Evolutionary conservation across 176 grass and related monocot genomes (phyloP), one percentile per base, ranked within the genome.

Genomic region (Triticum aestivum): DNA sequence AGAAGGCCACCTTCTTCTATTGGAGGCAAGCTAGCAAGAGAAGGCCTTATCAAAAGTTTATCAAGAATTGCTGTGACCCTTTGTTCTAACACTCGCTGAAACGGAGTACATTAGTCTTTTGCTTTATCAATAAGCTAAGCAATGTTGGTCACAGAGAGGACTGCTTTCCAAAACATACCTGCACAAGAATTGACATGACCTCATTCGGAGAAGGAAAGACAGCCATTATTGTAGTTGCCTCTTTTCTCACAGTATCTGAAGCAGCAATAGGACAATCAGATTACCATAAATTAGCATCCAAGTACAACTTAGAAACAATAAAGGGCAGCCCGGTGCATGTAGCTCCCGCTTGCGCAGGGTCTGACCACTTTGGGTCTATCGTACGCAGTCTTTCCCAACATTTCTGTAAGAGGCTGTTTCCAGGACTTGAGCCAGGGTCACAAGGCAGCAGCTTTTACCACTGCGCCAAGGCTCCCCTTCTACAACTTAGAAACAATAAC

Each of bases 161-260:
- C 29, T 49, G 86, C 86, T 52, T 61, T 68, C 67, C 15, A 45
- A 68, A 35, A 54, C 85, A 90, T 80, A 94, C 97, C 94, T 99
- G 97, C 75, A 99, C 97, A 88, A 99, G 94, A 80, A 96, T 96
- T 58, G 97, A 89, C 97, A 99, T 99, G 77, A 99, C 97, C 90
- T 99, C 97, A 83, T 91, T 99, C 10, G 97, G 97, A 82, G 97
- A 99, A 81, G 97, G 97, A 82, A 99, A 99, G 52, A 99, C 97
- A 52, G 97, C 90, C 45, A 84, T 94, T 87, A 99, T 94, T 81
- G 97, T 99, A 26, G 92, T 89, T 87, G 94, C 78, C 87, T 99
- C 97, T 94, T 83, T 96, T 82, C 85, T 88, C 77, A 99, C 94
- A 91, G 97, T 99, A 64, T 92, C 97, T 99, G 82, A 79, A 89